These are phyloP conservation scores for Melanopsichium pennsylvanicum DNA, from an alignment of 1,284 basidiomycete genomes.

Conservation along the genomic window DNA sequence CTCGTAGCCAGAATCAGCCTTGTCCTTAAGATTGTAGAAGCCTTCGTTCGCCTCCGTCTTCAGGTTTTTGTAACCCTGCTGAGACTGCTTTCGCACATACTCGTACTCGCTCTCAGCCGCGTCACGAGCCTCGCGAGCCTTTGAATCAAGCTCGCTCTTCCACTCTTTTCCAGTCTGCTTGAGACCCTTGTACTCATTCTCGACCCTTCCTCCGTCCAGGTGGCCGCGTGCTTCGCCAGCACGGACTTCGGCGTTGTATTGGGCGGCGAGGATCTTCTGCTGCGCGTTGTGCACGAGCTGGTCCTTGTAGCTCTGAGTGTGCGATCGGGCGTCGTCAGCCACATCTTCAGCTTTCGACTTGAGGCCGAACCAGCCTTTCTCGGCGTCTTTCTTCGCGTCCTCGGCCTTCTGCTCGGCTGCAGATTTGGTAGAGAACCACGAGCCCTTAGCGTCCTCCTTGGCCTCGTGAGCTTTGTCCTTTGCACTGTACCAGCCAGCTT, in stretches of 20 bases:
- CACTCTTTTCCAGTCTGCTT: conserved; percentile 37
- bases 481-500: conserved; percentile 28
- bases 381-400: conserved; percentile 31
- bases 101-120: conserved; percentile 35
- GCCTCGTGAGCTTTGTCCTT: conserved; percentile 34
- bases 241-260: conserved; percentile 45
- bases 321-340: conserved; percentile 15
- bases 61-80: conserved; percentile 37
- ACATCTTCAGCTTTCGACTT: conserved; percentile 39
- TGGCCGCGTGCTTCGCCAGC: conserved; percentile 24
- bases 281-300: conserved; percentile 43
- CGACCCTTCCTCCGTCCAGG: conserved; percentile 4
- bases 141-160: conserved; percentile 38
- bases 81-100: conserved; percentile 19
- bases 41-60: conserved; percentile 34
- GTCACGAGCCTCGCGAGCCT: conserved; percentile 26
- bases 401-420: conserved; percentile 27
- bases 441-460: conserved; percentile 21
- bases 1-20: conserved; percentile 37
- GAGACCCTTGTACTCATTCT: conserved; percentile 19
- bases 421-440: conserved; percentile 29
- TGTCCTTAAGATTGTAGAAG: conserved; percentile 33
- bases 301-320: conserved; percentile 15
- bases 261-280: conserved; percentile 44
- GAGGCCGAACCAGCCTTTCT: conserved; percentile 38